A percentile compares a stretch with the other conserved stretches of the same genome.
Conservation (phyloP, 305 asterid species). For the Fraxinus greggii region DNA sequence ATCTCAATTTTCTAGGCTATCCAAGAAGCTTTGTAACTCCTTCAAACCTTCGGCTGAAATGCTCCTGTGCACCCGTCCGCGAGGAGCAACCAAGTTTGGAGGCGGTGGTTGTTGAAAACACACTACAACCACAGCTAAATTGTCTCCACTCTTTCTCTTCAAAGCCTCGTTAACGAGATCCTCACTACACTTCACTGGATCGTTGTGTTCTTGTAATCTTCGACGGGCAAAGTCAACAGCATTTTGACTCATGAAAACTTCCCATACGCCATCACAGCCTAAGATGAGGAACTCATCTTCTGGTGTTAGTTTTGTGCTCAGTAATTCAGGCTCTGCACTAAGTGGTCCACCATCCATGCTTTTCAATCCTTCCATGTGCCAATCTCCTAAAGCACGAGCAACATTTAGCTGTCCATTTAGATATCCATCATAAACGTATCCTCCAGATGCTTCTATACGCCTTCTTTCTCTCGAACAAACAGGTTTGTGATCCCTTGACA, state of each 20-base stretch:
- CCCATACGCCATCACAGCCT: slow-evolving; percentile 99
- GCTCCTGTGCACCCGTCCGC: slow-evolving; percentile 84
- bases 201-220: slow-evolving; percentile 83
- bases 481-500: slow-evolving; percentile 97
- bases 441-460: slow-evolving; percentile 94
- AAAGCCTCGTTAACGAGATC: slow-evolving; percentile 87
- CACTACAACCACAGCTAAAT: slow-evolving; percentile 79
- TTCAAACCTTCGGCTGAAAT: slow-evolving; percentile 89
- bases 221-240: slow-evolving; percentile 96
- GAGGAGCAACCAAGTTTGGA: slow-evolving; percentile 67
- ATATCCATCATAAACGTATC: slow-evolving; percentile 78
- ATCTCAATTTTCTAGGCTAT: slow-evolving; percentile 58
- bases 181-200: slow-evolving; percentile 71
- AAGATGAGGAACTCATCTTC: slow-evolving; percentile 93
- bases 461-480: slow-evolving; percentile 50
- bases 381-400: slow-evolving; percentile 93
- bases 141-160: slow-evolving; percentile 86
- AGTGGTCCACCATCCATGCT: slow-evolving; percentile 75
- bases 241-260: slow-evolving; percentile 86
- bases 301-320: slow-evolving; percentile 61
- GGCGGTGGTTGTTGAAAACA: slow-evolving; percentile 82
- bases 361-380: slow-evolving; percentile 96
- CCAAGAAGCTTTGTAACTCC: slow-evolving; percentile 83
- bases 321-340: slow-evolving; percentile 86
- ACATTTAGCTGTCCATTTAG: slow-evolving; percentile 94